Percentiles rank a stretch among this genome's conserved stretches.
Evolutionary conservation across 352 stramenopile species (phyloP).

Genomic region (Globisporangium cystogenes): DNA sequence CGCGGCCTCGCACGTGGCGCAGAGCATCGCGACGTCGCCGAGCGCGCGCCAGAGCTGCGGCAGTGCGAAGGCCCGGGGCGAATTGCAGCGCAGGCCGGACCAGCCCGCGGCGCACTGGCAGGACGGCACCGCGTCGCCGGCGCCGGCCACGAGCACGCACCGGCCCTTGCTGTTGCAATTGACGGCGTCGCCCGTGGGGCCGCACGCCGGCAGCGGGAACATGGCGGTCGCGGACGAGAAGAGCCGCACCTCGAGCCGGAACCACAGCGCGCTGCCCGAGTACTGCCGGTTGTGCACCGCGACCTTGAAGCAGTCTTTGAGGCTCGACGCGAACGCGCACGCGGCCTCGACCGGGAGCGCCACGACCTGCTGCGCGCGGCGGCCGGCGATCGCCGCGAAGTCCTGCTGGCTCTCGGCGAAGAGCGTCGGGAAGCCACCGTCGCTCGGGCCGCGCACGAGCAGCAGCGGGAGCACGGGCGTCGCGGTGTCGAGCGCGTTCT

Average conservation of each 20-base stretch:
- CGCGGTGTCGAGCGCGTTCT: slow-evolving; percentile 30
- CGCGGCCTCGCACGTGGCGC: slow-evolving; percentile 34
- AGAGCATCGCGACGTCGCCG: slow-evolving; percentile 43
- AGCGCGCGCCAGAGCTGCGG: slow-evolving; percentile 54
- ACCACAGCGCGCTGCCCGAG: slow-evolving; percentile 38
- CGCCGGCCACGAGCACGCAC: slow-evolving; percentile 29
- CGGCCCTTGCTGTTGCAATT: slow-evolving; percentile 53
- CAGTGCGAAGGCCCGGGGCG: slow-evolving; percentile 44
- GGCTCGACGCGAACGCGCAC: slow-evolving; percentile 28
- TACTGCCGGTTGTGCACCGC: slow-evolving; percentile 59
- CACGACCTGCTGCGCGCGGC: slow-evolving; percentile 25
- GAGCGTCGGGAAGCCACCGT: slow-evolving; percentile 51
- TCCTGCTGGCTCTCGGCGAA: slow-evolving; percentile 38
- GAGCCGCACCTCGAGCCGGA: slow-evolving; percentile 33
- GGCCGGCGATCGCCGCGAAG: slow-evolving; percentile 28
- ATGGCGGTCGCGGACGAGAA: slow-evolving; percentile 18
- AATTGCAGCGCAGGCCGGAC: slow-evolving; percentile 56
- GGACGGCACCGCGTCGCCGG: slow-evolving; percentile 9
- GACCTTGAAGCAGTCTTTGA: slow-evolving; percentile 65
- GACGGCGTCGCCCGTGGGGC: slow-evolving; percentile 4
- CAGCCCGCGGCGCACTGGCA: slow-evolving; percentile 63
- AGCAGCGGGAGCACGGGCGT: slow-evolving; percentile 52
- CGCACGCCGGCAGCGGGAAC: slow-evolving; percentile 21
- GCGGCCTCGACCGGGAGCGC: slow-evolving; percentile 32
- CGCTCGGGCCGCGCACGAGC: slow-evolving; percentile 40